Conservation (phyloP, 192 early-diverging fungal species). For the Lobulomyces angularis region DNA sequence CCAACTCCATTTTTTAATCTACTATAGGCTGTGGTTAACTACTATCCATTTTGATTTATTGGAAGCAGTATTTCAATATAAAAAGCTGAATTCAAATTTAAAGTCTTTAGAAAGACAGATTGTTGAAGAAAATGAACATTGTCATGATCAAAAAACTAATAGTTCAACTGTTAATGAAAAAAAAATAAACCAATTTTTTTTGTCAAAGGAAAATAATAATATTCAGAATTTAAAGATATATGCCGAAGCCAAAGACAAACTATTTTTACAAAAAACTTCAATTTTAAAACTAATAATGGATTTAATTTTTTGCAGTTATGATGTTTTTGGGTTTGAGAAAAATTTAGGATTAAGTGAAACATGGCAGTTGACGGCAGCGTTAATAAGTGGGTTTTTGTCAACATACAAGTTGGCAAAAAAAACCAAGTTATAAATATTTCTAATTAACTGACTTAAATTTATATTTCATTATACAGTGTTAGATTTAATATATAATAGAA, state of each 20-base stretch:
- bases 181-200: not conserved
- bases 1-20: too few species aligned
- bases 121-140: slow-evolving; percentile 5
- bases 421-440: too few species aligned
- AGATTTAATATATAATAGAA: too few species aligned
- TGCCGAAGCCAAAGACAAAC: slow-evolving; percentile 30
- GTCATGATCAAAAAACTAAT: too few species aligned
- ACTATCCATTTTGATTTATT: slow-evolving; percentile 54
- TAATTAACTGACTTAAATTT: too few species aligned
- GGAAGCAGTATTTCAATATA: slow-evolving; percentile 14
- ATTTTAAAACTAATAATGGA: slow-evolving; percentile 56
- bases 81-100: slow-evolving; percentile 7
- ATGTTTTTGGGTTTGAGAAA: slow-evolving; percentile 12
- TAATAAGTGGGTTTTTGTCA: slow-evolving; percentile 27
- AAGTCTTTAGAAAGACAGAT: slow-evolving; percentile 7
- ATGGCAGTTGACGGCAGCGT: slow-evolving; percentile 27
- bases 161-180: too few species aligned
- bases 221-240: too few species aligned
- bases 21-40: slow-evolving; percentile 58
- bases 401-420: slow-evolving; percentile 45
- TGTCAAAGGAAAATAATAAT: slow-evolving; percentile 1
- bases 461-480: too few species aligned
- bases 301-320: slow-evolving; percentile 55
- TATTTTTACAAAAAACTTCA: slow-evolving; percentile 41
- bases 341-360: slow-evolving; percentile 25